A percentile compares a stretch with the other conserved stretches of the same genome.
Conservation (phyloP, 192 early-diverging fungal genomes). For the Umbelopsis isabellina region DNA sequence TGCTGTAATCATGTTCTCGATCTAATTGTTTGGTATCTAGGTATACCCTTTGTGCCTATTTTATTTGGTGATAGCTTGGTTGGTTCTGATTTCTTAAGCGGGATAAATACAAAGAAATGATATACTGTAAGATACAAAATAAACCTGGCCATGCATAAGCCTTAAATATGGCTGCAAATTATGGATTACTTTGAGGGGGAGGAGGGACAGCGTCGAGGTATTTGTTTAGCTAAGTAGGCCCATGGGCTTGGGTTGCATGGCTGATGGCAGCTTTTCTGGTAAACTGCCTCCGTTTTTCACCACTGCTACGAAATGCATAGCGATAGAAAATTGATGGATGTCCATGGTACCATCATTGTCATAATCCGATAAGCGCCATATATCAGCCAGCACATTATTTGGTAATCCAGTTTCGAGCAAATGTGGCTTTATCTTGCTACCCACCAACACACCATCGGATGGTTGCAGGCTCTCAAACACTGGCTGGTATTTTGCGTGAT, state of each 20-base stretch:
- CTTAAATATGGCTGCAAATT: too few relatives aligned
- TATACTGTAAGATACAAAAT: constrained; percentile 19
- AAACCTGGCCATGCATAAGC: not conserved
- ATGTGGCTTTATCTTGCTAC: constrained; percentile 41
- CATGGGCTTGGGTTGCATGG: constrained; percentile 25
- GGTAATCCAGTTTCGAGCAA: constrained; percentile 61
- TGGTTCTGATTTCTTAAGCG: constrained; percentile 77
- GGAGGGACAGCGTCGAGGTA: too few relatives aligned
- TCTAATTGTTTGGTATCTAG: constrained; percentile 8
- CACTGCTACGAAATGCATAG: constrained; percentile 59
- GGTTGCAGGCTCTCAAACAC: constrained; percentile 41
- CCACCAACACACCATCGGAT: constrained; percentile 45
- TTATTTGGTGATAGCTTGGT: constrained; percentile 94
- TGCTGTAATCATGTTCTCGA: not conserved
- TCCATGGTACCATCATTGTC: constrained; percentile 68
- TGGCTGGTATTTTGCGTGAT: constrained; percentile 40
- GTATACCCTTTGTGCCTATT: constrained; percentile 93
- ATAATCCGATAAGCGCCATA: constrained; percentile 68
- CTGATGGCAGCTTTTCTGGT: constrained; percentile 35
- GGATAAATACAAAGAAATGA: not conserved
- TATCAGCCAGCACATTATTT: constrained; percentile 54
- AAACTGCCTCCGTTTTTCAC: constrained; percentile 34
- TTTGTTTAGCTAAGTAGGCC: not conserved
- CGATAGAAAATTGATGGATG: constrained; percentile 70
- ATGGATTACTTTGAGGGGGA: too few relatives aligned